Evolutionary conservation across 805 yeast species (phyloP).

Genomic region (Yamadazyma philogaea): DNA sequence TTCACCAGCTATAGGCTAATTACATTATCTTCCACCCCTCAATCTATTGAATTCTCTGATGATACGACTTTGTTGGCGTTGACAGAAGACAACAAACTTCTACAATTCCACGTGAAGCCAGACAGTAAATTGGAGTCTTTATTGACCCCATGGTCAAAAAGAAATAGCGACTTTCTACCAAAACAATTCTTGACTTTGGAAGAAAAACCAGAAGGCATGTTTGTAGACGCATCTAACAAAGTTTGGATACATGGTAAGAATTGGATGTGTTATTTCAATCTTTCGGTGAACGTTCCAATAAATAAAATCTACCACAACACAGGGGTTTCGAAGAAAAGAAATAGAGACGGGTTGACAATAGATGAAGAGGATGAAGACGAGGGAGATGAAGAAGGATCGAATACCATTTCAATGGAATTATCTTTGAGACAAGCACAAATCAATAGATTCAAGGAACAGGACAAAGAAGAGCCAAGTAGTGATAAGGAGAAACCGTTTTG

Average conservation of each 20-base stretch:
- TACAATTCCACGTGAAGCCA: conserved; percentile 55
- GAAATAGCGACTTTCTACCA: conserved; percentile 75
- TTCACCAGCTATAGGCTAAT: conserved; percentile 45
- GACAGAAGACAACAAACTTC: conserved; percentile 70
- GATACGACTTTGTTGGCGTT: conserved; percentile 55
- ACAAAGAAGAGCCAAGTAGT: conserved; percentile 21
- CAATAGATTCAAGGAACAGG: conserved; percentile 35
- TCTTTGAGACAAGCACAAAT: conserved; percentile 30
- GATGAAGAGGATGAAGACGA: conserved; percentile 22
- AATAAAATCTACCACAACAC: conserved; percentile 26
- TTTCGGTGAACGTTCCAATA: conserved; percentile 54
- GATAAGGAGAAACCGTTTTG: conserved; percentile 54
- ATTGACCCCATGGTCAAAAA: conserved; percentile 75
- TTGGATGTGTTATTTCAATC: conserved; percentile 77
- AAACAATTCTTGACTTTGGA: conserved; percentile 51
- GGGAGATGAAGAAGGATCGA: conserved; percentile 19
- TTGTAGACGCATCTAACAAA: conserved; percentile 37
- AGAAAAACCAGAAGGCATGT: conserved; percentile 74
- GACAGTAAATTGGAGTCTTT: conserved; percentile 21
- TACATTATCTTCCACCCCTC: conserved; percentile 56
- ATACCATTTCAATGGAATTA: conserved; percentile 23
- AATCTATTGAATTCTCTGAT: conserved; percentile 56
- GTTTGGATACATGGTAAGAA: conserved; percentile 87
- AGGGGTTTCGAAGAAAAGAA: conserved; percentile 37
- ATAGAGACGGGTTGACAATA: conserved; percentile 39